These are phyloP conservation scores for Earliella scabrosa DNA, from an alignment of 1,284 basidiomycete genomes.

Conservation along the genomic window DNA sequence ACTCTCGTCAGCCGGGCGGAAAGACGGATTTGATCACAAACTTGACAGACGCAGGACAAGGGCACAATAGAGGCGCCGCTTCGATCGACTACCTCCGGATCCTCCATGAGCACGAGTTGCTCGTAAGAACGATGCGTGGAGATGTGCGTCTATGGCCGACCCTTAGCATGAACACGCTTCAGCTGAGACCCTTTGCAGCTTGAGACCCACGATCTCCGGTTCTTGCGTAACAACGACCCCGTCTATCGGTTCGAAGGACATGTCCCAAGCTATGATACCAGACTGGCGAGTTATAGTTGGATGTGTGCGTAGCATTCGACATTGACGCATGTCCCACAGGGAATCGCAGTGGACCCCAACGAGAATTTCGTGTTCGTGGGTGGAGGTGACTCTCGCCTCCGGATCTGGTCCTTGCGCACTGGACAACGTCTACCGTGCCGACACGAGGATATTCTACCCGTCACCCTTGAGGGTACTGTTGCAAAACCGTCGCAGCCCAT, in stretches of 20 bases:
- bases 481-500: slow-evolving; percentile 14
- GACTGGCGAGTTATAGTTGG: slow-evolving; percentile 47
- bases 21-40: slow-evolving; percentile 13
- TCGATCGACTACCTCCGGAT: slow-evolving; percentile 40
- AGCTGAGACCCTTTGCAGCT: slow-evolving; percentile 44
- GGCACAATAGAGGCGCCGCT: slow-evolving; percentile 28
- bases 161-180: background rate
- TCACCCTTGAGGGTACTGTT: background rate
- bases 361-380: slow-evolving; percentile 76
- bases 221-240: slow-evolving; percentile 46
- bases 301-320: background rate
- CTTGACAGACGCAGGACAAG: slow-evolving; percentile 37
- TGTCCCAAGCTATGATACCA: slow-evolving; percentile 52
- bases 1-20: slow-evolving; percentile 9
- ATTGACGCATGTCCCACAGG: slow-evolving; percentile 41
- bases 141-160: slow-evolving; percentile 45
- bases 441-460: background rate
- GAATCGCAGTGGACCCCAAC: slow-evolving; percentile 58
- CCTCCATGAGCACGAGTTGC: slow-evolving; percentile 53
- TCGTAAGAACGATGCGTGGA: slow-evolving; percentile 64
- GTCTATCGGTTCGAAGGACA: slow-evolving; percentile 57
- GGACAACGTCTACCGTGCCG: slow-evolving; percentile 37
- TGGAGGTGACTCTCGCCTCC: slow-evolving; percentile 65
- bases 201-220: slow-evolving; percentile 68
- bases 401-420: slow-evolving; percentile 67